Evolutionary conservation across 1,284 basidiomycete species (phyloP).

Genomic region (Rhodofomes roseus): DNA sequence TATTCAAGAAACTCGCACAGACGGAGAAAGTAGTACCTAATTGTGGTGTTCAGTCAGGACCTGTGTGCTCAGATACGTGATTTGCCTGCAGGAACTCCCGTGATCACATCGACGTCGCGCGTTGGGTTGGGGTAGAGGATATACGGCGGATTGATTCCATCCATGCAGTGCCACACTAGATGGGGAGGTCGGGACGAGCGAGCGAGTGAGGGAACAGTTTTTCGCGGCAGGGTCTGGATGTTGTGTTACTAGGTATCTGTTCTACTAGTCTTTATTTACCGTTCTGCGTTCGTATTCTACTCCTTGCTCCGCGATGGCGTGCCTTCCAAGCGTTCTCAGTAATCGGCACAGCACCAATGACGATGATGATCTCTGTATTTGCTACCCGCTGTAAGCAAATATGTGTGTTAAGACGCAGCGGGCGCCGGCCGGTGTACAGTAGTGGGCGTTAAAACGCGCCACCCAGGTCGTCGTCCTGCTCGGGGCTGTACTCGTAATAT

Average conservation of each 20-base stretch:
- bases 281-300: not conserved
- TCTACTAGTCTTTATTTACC: not conserved
- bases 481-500: too few relatives aligned
- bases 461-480: too few relatives aligned
- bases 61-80: slow-evolving; percentile 6
- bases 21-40: slow-evolving; percentile 11
- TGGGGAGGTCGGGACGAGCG: not conserved
- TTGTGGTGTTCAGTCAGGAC: slow-evolving; percentile 4
- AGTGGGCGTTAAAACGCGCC: too few relatives aligned
- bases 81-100: slow-evolving; percentile 2
- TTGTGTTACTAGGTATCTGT: slow-evolving; percentile 1
- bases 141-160: not conserved
- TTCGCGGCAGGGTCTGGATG: not conserved
- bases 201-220: not conserved
- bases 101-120: not conserved
- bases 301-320: not conserved
- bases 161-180: not conserved
- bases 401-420: too few relatives aligned
- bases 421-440: too few relatives aligned
- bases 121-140: not conserved
- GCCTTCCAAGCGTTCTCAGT: too few relatives aligned
- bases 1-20: slow-evolving; percentile 34
- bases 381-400: too few relatives aligned
- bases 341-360: too few relatives aligned
- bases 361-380: too few relatives aligned